These are phyloP conservation scores for Rhizopus microsporus DNA, from an alignment of 371 early-diverging fungal species.

Conservation along the genomic window DNA sequence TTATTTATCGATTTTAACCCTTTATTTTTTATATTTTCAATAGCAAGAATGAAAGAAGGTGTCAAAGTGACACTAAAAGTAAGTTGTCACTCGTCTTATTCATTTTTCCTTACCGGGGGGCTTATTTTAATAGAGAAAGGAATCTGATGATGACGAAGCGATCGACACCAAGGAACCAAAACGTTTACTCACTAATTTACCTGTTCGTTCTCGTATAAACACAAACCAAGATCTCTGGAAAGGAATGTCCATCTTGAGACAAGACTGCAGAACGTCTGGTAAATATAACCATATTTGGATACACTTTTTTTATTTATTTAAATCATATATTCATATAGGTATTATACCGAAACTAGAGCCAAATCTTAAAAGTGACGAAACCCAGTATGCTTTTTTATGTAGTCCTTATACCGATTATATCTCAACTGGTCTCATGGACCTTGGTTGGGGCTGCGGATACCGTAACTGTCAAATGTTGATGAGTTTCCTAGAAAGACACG, in stretches of 20 bases:
- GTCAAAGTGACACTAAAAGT: background rate
- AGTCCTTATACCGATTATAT: slow-evolving; percentile 49
- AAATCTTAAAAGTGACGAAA: slow-evolving; percentile 37
- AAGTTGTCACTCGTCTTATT: background rate
- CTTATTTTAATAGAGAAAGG: slow-evolving; percentile 1
- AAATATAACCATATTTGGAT: slow-evolving; percentile 6
- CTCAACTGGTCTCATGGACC: slow-evolving; percentile 50
- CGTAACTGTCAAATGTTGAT: slow-evolving; percentile 74
- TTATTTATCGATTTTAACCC: no score
- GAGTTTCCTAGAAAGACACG: slow-evolving; percentile 50
- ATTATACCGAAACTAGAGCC: slow-evolving; percentile 47
- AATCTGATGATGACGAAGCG: background rate
- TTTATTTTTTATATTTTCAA: no score
- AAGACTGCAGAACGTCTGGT: slow-evolving; percentile 40
- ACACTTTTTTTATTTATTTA: slow-evolving; percentile 5
- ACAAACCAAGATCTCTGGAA: slow-evolving; percentile 35
- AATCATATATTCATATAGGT: slow-evolving; percentile 24
- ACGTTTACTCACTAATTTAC: background rate
- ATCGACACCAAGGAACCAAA: slow-evolving; percentile 4
- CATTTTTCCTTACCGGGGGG: background rate
- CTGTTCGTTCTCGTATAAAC: slow-evolving; percentile 27
- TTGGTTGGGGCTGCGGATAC: slow-evolving; percentile 83
- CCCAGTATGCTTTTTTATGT: slow-evolving; percentile 41
- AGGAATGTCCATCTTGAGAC: slow-evolving; percentile 25
- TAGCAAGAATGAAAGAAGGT: background rate